Evolutionary conservation across 257 asterid genomes (phyloP), one percentile per base, ranked within the genome.

Genomic region (Scutellaria barbata): DNA sequence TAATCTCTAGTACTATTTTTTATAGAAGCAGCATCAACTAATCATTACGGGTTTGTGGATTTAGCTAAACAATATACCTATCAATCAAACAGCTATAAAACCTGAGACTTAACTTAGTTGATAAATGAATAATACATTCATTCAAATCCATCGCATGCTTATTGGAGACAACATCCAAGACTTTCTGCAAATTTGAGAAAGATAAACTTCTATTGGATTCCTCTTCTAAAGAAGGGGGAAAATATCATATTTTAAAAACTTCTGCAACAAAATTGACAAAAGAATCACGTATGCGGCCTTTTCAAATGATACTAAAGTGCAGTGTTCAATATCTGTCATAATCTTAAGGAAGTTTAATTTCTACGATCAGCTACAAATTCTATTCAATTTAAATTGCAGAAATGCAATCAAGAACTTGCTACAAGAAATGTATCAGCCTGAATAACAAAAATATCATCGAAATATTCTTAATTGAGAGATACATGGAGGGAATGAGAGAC

Each of bases 361-460:
- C 50, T 22, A 72, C 0, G 14, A 72, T 40, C 8, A 53, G 14
- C 65, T 22, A 63, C 22, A 54, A 17, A 42, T 73, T 63, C 45
- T 25, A 10, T 18, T 50, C 20, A 63, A 51, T 7, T 25, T 9
- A 25, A 63, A 73, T 42, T 30, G 40, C 22, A 58, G 54, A 48
- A 1, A 70, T 13, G 11, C 7, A 40, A 10, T 52, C 37, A 18
- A 53, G 54, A 22, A 61, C 41, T 30, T 30, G 51, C 10, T 6
- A 18, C 42, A 42, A 18, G 20, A 56, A 3, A 45, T 10, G 13
- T 14, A 60, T 58, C 67, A 66, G 51, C 41, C 35, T 22, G 45
- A 6, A 18, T 25, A 58, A 51, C 40, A 10, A 12, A 12, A 48
- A 10, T 11, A 9, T 42, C n/a, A 41, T 8, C 42, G 18, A 16